A percentile compares a stretch with the other conserved stretches of the same genome.
These are phyloP conservation scores for Penicillium simplicissimum DNA, from an alignment of 495 filamentous ascomycete species.

Conservation along the genomic window DNA sequence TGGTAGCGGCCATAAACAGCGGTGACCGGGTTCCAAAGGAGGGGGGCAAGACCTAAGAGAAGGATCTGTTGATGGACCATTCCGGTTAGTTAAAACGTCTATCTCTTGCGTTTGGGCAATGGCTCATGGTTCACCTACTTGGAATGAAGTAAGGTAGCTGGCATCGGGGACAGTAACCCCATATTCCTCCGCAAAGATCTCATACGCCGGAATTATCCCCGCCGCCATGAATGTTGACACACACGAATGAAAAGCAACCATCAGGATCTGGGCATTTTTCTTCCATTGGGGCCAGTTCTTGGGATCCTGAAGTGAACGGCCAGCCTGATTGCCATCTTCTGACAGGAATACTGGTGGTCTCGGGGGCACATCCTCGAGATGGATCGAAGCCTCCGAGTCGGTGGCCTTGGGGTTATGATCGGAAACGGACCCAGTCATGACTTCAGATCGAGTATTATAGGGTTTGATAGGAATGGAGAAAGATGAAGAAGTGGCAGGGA, in stretches of 20 bases:
- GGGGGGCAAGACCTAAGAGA: constrained; percentile 29
- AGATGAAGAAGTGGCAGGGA: neutral
- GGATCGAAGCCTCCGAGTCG: constrained; percentile 11
- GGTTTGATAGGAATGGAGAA: neutral
- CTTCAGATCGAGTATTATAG: neutral
- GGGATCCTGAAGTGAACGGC: constrained; percentile 23
- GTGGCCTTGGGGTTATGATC: constrained; percentile 11
- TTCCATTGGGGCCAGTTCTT: constrained; percentile 34
- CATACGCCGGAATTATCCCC: constrained; percentile 36
- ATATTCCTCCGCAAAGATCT: constrained; percentile 29
- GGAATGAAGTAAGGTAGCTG: constrained; percentile 34
- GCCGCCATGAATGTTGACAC: constrained; percentile 38
- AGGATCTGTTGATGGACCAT: constrained; percentile 23
- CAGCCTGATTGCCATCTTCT: constrained; percentile 1
- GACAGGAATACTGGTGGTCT: constrained; percentile 1
- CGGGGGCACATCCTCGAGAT: constrained; percentile 20
- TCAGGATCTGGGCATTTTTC: constrained; percentile 36
- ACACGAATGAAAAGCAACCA: constrained; percentile 42
- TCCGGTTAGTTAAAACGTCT: neutral
- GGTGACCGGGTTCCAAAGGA: constrained; percentile 38
- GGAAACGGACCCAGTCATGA: neutral
- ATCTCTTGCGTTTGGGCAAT: neutral
- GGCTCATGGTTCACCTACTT: constrained; percentile 19
- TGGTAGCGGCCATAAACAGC: constrained; percentile 34
- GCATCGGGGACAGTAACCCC: constrained; percentile 27